Percentiles rank a stretch among this genome's conserved stretches.
These are phyloP conservation scores for Cutaneotrichosporon sp. DNA, from an alignment of 1,284 basidiomycete species.

Conservation along the genomic window DNA sequence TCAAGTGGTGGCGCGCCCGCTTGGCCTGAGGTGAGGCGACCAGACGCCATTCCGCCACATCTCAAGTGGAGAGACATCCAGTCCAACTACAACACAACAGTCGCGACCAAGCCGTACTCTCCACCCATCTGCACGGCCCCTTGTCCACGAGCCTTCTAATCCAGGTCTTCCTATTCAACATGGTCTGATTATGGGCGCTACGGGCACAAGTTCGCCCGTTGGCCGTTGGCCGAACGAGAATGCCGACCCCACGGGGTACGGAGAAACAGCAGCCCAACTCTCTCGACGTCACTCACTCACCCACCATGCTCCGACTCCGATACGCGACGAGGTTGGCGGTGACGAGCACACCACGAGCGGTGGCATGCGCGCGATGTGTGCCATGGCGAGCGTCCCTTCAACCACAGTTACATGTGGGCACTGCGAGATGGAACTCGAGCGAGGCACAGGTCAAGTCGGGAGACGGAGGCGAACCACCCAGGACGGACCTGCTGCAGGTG, in stretches of 20 bases:
- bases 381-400: background rate
- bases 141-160: background rate
- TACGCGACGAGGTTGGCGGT: background rate
- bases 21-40: no score
- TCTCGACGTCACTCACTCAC: background rate
- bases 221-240: no score
- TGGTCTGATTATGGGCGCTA: no score
- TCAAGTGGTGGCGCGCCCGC: no score
- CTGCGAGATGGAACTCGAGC: background rate
- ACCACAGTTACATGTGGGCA: background rate
- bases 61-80: no score
- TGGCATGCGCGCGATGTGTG: background rate
- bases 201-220: background rate
- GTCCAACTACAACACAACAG: no score
- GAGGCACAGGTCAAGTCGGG: background rate
- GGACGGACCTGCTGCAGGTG: constrained; percentile 52
- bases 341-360: background rate
- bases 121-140: no score
- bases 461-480: background rate
- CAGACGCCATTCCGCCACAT: no score
- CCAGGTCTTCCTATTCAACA: background rate
- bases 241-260: constrained; percentile 1
- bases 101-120: no score
- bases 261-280: background rate
- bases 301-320: background rate